Conservation (phyloP, 2,329 filamentous ascomycete species). For the Beauveria brongniartii region DNA sequence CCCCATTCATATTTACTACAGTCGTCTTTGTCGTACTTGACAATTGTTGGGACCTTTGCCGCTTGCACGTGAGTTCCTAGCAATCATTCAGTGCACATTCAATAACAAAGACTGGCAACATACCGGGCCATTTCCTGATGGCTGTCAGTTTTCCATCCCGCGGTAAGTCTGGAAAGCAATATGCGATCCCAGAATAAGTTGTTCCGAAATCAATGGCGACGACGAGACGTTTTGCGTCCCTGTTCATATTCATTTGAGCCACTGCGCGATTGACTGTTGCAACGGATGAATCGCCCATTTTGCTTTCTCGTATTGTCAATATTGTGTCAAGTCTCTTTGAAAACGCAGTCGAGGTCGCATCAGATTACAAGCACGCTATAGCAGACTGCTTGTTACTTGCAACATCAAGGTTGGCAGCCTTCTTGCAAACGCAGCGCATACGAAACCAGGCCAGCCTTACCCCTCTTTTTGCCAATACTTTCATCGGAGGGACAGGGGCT, state of each 20-base stretch:
- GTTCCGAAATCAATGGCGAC: slow-evolving; percentile 2
- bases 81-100: neutral
- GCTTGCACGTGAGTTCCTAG: neutral
- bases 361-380: too few relatives aligned
- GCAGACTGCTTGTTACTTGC: too few relatives aligned
- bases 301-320: neutral
- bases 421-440: too few relatives aligned
- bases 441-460: too few relatives aligned
- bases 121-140: slow-evolving; percentile 17
- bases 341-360: too few relatives aligned
- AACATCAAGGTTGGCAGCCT: too few relatives aligned
- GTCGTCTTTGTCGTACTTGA: slow-evolving; percentile 11
- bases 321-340: neutral
- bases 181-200: neutral
- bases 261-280: neutral
- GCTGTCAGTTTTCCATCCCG: neutral
- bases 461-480: too few relatives aligned
- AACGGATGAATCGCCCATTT: neutral
- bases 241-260: neutral
- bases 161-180: neutral
- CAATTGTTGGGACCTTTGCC: slow-evolving; percentile 16
- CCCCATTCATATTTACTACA: slow-evolving; percentile 12
- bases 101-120: neutral
- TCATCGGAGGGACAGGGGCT: too few relatives aligned
- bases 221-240: neutral